Percentiles rank a stretch among this genome's conserved stretches.
These are phyloP conservation scores for Naegleria gruberi DNA, from an alignment of 208 protist species.

Conservation along the genomic window DNA sequence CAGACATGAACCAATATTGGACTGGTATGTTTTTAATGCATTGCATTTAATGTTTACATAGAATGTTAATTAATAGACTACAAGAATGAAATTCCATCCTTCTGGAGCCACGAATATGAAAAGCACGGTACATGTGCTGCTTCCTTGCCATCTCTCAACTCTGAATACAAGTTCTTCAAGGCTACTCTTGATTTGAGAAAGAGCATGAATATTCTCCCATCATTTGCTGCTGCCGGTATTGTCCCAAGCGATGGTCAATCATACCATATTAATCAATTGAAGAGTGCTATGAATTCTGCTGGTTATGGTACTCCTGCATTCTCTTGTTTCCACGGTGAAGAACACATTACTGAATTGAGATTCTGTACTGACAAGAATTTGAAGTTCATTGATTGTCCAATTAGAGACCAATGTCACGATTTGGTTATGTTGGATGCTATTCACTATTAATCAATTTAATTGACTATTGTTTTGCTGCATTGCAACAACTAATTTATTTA, in stretches of 20 bases:
- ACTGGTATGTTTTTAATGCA: not conserved
- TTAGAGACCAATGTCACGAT: not conserved
- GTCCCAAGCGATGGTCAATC: not conserved
- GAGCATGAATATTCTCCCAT: not conserved
- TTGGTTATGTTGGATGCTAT: not conserved
- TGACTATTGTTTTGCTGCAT: no score
- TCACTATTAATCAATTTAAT: no score
- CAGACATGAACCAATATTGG: not conserved
- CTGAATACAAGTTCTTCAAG: not conserved
- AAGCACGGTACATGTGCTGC: conserved; percentile 11
- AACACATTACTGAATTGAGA: not conserved
- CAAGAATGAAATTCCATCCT: not conserved
- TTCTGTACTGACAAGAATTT: conserved; percentile 10
- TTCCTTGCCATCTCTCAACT: not conserved
- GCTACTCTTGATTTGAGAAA: not conserved
- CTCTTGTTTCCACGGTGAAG: not conserved
- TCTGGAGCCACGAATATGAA: conserved; percentile 11
- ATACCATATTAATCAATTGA: not conserved
- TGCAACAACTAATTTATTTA: no score
- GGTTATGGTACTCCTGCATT: not conserved
- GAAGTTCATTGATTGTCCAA: not conserved
- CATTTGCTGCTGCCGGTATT: not conserved
- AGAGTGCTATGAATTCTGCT: not conserved
- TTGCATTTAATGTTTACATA: not conserved
- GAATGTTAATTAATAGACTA: not conserved